Percentiles rank a stretch among this genome's conserved stretches.
Conservation (phyloP, 345 rosid species). For the Lepidium didymum region DNA sequence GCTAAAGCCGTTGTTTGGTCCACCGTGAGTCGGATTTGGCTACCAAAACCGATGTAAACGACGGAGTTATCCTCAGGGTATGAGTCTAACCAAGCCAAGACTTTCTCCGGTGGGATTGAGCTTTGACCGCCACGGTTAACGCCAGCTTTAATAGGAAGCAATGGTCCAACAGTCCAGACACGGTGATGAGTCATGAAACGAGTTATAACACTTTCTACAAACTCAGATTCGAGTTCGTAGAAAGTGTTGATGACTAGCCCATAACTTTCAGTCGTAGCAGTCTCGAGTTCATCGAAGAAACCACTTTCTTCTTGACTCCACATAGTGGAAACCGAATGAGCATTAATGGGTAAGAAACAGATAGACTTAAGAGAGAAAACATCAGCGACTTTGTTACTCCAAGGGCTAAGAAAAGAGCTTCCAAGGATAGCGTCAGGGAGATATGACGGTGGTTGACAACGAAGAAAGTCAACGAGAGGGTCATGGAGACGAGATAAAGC, state of each 20-base stretch:
- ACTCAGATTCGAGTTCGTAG: constrained; percentile 35
- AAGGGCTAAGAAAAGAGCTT: constrained; percentile 58
- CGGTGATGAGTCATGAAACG: constrained; percentile 25
- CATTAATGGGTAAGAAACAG: constrained; percentile 20
- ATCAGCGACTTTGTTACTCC: constrained; percentile 49
- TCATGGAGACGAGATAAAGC: constrained; percentile 26
- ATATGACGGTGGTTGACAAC: constrained; percentile 29
- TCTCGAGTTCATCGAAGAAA: constrained; percentile 22
- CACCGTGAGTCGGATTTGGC: constrained; percentile 1
- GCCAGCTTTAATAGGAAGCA: constrained; percentile 3
- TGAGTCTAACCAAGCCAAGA: constrained; percentile 12
- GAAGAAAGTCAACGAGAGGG: constrained; percentile 42
- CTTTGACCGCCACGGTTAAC: constrained; percentile 8
- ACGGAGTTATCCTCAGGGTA: constrained; percentile 5
- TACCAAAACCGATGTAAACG: constrained; percentile 19
- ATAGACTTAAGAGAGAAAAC: constrained; percentile 26
- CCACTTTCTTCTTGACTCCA: constrained; percentile 26
- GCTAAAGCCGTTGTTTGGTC: constrained; percentile 11
- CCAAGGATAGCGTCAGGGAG: constrained; percentile 49
- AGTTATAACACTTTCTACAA: constrained; percentile 36
- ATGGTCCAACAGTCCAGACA: constrained; percentile 40
- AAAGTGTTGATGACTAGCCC: constrained; percentile 55
- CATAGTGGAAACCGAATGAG: neutral
- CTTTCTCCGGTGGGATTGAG: constrained; percentile 9
- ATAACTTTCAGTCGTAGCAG: constrained; percentile 38